Conservation (phyloP, 2,329 filamentous ascomycete species). For the Pseudogymnoascus sp. region DNA sequence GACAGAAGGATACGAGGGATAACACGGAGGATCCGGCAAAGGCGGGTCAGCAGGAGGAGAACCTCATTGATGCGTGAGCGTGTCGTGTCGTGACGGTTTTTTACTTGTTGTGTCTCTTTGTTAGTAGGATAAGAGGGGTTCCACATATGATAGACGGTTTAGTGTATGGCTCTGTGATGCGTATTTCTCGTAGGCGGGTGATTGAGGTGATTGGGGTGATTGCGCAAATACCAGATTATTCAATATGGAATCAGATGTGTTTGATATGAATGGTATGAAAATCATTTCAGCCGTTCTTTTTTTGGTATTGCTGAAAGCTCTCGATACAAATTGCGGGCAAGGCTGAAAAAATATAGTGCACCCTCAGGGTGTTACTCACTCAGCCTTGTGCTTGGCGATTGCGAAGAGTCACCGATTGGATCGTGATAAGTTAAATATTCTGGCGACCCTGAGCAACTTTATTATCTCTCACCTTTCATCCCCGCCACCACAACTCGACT, state of each 20-base stretch:
- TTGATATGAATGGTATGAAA: not conserved
- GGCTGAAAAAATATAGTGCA: conserved; percentile 2
- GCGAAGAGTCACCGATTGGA: conserved; percentile 10
- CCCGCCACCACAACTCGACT: not conserved
- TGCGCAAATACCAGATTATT: conserved; percentile 9
- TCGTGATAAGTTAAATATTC: conserved; percentile 5
- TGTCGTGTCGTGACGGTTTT: not conserved
- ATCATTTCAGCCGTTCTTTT: not conserved
- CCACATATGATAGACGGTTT: conserved; percentile 7
- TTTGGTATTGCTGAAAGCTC: not conserved
- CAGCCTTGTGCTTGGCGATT: not conserved
- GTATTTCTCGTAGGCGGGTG: not conserved
- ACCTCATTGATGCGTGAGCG: conserved; percentile 50
- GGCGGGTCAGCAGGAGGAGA: conserved; percentile 43
- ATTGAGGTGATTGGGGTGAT: not conserved
- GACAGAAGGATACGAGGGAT: conserved; percentile 34
- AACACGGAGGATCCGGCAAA: conserved; percentile 29
- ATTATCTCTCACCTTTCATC: not conserved
- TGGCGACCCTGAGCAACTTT: not conserved
- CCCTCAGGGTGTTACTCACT: conserved; percentile 6
- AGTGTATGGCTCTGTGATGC: not conserved
- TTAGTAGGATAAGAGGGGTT: conserved; percentile 6
- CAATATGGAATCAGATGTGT: conserved; percentile 3
- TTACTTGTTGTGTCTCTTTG: conserved; percentile 5
- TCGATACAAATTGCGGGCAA: not conserved